Evolutionary conservation across 2,329 filamentous ascomycete genomes (phyloP).

Genomic region (Corynespora cassiicola): DNA sequence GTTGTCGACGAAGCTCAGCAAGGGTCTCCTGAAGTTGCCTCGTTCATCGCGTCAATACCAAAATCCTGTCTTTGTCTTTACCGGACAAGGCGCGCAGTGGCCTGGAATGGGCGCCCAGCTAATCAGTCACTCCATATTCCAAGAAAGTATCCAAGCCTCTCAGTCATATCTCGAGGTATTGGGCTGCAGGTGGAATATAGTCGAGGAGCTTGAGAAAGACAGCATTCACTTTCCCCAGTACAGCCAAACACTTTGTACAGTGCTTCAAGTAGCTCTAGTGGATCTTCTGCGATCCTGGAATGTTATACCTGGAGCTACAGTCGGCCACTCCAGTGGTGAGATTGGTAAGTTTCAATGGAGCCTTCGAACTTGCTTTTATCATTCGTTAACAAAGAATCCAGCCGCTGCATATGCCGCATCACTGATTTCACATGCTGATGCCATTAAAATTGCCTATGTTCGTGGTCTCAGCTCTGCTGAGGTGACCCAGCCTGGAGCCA

Average conservation of each 20-base stretch:
- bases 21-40: too few relatives aligned
- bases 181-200: conserved; percentile 12
- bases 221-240: conserved; percentile 6
- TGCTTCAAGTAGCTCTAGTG: conserved; percentile 21
- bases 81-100: conserved; percentile 17
- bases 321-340: conserved; percentile 26
- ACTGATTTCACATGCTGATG: conserved; percentile 4
- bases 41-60: background rate
- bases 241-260: conserved; percentile 19
- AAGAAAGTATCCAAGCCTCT: conserved; percentile 1
- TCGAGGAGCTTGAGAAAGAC: conserved; percentile 14
- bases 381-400: too few relatives aligned
- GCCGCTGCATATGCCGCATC: conserved; percentile 15
- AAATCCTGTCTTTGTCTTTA: conserved; percentile 20
- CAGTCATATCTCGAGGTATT: conserved; percentile 8
- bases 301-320: conserved; percentile 7
- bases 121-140: conserved; percentile 4
- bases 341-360: too few relatives aligned
- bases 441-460: conserved; percentile 12
- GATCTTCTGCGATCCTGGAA: conserved; percentile 16
- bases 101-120: conserved; percentile 12
- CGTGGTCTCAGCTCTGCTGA: conserved; percentile 11
- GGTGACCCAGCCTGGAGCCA: conserved; percentile 15
- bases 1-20: background rate
- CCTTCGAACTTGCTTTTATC: too few relatives aligned